A percentile compares a stretch with the other conserved stretches of the same genome.
phyloP scores from a whole-genome alignment of 495 filamentous ascomycete species.

The Penicillium ucsense region DNA sequence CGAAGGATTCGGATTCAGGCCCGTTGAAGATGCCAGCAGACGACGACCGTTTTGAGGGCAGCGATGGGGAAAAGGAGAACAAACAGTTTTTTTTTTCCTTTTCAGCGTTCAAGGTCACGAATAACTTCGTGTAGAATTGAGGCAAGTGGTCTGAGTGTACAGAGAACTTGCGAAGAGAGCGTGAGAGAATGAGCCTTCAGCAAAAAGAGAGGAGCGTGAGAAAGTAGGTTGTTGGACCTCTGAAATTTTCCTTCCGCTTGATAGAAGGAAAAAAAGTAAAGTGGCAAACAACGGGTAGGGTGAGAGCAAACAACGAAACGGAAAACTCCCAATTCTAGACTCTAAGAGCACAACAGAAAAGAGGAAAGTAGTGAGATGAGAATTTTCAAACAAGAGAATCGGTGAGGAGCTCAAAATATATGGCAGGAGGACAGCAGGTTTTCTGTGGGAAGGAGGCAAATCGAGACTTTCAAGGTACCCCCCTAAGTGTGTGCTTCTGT shows the following conservation, averaged over 20 bases:
- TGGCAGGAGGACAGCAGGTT: conserved; percentile 10
- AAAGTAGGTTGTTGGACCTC: conserved; percentile 9
- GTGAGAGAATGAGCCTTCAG: conserved; percentile 7
- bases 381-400: conserved; percentile 15
- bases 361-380: conserved; percentile 9
- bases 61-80: conserved; percentile 1
- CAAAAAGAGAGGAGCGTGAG: conserved; percentile 10
- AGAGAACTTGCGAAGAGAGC: conserved; percentile 22
- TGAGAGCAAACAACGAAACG: conserved; percentile 26
- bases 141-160: conserved; percentile 4
- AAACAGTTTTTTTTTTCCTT: conserved; percentile 11
- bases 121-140: conserved; percentile 5
- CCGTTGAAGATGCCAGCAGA: background rate
- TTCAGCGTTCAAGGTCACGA: conserved; percentile 1
- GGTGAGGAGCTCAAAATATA: conserved; percentile 33
- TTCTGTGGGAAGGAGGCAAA: conserved; percentile 26
- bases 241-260: conserved; percentile 14
- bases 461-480: conserved; percentile 10
- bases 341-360: conserved; percentile 31
- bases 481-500: background rate
- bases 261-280: conserved; percentile 11
- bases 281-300: conserved; percentile 9
- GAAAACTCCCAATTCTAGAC: conserved; percentile 29
- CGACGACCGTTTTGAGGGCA: background rate
- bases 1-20: conserved; percentile 3